Evolutionary conservation across 768 basidiomycete species (phyloP).

Genomic region (Amanita brunnescens): DNA sequence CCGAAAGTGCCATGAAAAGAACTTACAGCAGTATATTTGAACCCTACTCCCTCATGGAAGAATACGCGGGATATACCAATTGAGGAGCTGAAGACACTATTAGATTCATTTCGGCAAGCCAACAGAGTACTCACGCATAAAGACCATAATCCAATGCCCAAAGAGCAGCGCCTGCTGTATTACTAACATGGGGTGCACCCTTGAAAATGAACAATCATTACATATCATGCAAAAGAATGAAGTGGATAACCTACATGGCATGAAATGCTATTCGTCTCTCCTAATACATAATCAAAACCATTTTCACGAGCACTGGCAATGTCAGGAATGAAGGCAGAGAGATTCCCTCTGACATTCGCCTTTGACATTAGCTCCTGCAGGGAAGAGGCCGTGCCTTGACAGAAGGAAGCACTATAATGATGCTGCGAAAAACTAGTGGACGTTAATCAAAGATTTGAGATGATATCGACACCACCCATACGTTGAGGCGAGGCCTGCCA

Average conservation of each 20-base stretch:
- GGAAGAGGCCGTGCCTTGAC: slow-evolving; percentile 40
- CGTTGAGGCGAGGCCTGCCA: slow-evolving; percentile 46
- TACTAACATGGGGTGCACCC: slow-evolving; percentile 51
- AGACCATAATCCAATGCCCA: slow-evolving; percentile 63
- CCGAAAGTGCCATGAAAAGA: not conserved
- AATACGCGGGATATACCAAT: slow-evolving; percentile 45
- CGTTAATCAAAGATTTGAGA: not conserved
- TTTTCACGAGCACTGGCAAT: slow-evolving; percentile 37
- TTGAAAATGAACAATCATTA: slow-evolving; percentile 8
- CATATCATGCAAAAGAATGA: not conserved
- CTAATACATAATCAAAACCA: slow-evolving; percentile 50
- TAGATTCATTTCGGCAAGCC: not conserved
- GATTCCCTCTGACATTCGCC: slow-evolving; percentile 44
- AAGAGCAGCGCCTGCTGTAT: slow-evolving; percentile 61
- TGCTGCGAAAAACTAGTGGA: slow-evolving; percentile 44
- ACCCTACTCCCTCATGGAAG: slow-evolving; percentile 64
- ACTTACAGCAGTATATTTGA: slow-evolving; percentile 57
- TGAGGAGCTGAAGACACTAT: slow-evolving; percentile 24
- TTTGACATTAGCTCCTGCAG: slow-evolving; percentile 65
- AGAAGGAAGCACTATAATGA: slow-evolving; percentile 55
- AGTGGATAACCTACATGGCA: slow-evolving; percentile 26
- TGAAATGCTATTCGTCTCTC: slow-evolving; percentile 50
- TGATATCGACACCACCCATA: slow-evolving; percentile 18
- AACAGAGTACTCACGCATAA: slow-evolving; percentile 29
- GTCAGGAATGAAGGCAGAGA: slow-evolving; percentile 43